Conservation (phyloP, 202 grass and related monocot genomes). For the Eragrostis tef region DNA sequence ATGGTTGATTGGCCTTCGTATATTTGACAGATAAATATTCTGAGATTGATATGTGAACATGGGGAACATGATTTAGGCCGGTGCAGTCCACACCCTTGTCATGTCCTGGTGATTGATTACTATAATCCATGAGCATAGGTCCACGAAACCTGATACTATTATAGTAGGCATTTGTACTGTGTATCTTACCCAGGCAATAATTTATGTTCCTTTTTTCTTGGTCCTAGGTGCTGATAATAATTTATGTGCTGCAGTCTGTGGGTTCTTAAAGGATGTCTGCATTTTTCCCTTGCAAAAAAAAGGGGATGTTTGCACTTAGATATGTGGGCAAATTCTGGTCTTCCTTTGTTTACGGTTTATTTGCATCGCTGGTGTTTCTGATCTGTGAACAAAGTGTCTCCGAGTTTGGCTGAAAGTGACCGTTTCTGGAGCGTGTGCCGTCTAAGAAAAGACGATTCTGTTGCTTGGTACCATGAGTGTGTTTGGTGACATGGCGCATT, state of each 20-base stretch:
- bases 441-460: background rate
- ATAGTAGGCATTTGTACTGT: background rate
- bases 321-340: slow-evolving; percentile 21
- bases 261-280: background rate
- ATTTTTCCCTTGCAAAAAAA: no score
- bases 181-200: slow-evolving; percentile 16
- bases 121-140: slow-evolving; percentile 33
- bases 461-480: background rate
- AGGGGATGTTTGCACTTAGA: slow-evolving; percentile 20
- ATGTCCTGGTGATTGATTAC: slow-evolving; percentile 15
- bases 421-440: background rate
- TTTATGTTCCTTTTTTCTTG: slow-evolving; percentile 6
- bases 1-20: slow-evolving; percentile 47
- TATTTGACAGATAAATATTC: slow-evolving; percentile 44
- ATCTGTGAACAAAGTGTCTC: background rate
- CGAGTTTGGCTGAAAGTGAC: slow-evolving; percentile 47
- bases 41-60: slow-evolving; percentile 49
- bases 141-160: slow-evolving; percentile 26
- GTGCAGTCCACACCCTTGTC: slow-evolving; percentile 35
- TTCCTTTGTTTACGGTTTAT: background rate
- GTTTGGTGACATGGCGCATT: slow-evolving; percentile 17
- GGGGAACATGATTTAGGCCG: slow-evolving; percentile 57
- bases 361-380: background rate
- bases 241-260: background rate
- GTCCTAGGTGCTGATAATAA: background rate